Conservation (phyloP, 495 filamentous ascomycete genomes). For the Tetracladium marchalianum region DNA sequence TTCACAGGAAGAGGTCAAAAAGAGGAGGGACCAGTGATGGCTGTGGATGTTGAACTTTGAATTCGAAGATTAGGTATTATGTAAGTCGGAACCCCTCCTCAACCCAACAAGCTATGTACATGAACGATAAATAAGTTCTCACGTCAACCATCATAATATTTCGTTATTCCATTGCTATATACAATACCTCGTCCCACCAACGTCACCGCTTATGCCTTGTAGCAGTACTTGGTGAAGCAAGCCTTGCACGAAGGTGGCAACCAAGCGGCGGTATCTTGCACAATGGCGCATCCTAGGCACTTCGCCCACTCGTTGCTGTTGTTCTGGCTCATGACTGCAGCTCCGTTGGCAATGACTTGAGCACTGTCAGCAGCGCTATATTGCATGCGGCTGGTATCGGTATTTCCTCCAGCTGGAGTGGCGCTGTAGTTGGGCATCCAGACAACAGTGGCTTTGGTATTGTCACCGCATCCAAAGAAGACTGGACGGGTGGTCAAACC, state of each 20-base stretch:
- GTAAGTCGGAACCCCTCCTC: not conserved
- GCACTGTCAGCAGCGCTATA: conserved; percentile 28
- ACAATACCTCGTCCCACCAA: not conserved
- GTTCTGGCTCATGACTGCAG: conserved; percentile 24
- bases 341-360: conserved; percentile 32
- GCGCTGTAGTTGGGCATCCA: conserved; percentile 34
- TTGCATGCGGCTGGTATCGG: conserved; percentile 23
- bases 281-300: conserved; percentile 34
- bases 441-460: conserved; percentile 25
- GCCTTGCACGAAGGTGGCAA: conserved; percentile 24
- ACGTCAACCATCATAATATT: no score
- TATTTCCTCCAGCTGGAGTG: conserved; percentile 24
- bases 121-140: no score
- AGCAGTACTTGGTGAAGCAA: conserved; percentile 33
- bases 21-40: not conserved
- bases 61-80: not conserved
- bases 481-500: conserved; percentile 30
- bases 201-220: not conserved
- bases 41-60: not conserved
- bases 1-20: not conserved
- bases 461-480: conserved; percentile 36
- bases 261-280: conserved; percentile 23
- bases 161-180: not conserved
- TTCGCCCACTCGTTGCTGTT: conserved; percentile 20
- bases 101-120: no score